Evolutionary conservation across 495 filamentous ascomycete species (phyloP).

Genomic region (Evernia prunastri): DNA sequence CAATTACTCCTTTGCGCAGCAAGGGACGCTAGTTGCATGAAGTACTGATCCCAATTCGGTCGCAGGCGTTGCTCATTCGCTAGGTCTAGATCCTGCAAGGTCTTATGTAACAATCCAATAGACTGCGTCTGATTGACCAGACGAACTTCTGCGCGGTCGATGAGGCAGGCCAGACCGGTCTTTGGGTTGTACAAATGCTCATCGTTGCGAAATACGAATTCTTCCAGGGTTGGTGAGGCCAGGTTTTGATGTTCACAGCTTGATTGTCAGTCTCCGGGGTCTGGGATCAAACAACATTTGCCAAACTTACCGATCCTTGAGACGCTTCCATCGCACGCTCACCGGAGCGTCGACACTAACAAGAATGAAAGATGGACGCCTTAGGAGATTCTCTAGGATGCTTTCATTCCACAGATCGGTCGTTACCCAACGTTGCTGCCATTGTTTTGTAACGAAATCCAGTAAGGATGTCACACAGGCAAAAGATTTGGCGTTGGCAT

Average conservation of each 20-base stretch:
- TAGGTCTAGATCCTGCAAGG: slow-evolving; percentile 66
- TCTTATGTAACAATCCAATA: slow-evolving; percentile 58
- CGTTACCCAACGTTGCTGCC: slow-evolving; percentile 76
- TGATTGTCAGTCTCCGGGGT: background rate
- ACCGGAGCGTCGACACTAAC: slow-evolving; percentile 88
- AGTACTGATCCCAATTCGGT: slow-evolving; percentile 96
- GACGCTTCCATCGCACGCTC: slow-evolving; percentile 72
- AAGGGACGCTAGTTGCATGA: slow-evolving; percentile 90
- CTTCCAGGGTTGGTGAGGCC: slow-evolving; percentile 55
- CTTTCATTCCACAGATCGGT: slow-evolving; percentile 65
- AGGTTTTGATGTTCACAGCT: slow-evolving; percentile 17
- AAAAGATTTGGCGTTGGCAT: slow-evolving; percentile 40
- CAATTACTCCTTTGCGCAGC: slow-evolving; percentile 91
- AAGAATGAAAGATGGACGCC: slow-evolving; percentile 87
- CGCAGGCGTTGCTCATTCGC: slow-evolving; percentile 72
- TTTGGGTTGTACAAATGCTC: slow-evolving; percentile 62
- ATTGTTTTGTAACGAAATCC: slow-evolving; percentile 77
- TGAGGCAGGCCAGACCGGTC: slow-evolving; percentile 61
- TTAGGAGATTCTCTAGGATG: slow-evolving; percentile 62
- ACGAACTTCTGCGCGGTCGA: slow-evolving; percentile 71
- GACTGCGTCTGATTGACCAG: slow-evolving; percentile 77
- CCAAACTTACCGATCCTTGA: slow-evolving; percentile 43
- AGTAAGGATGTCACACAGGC: slow-evolving; percentile 55
- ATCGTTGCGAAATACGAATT: slow-evolving; percentile 74
- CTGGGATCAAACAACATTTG: background rate